These are phyloP conservation scores for Gilbertella persicaria DNA, from an alignment of 371 early-diverging fungal species.

Conservation along the genomic window DNA sequence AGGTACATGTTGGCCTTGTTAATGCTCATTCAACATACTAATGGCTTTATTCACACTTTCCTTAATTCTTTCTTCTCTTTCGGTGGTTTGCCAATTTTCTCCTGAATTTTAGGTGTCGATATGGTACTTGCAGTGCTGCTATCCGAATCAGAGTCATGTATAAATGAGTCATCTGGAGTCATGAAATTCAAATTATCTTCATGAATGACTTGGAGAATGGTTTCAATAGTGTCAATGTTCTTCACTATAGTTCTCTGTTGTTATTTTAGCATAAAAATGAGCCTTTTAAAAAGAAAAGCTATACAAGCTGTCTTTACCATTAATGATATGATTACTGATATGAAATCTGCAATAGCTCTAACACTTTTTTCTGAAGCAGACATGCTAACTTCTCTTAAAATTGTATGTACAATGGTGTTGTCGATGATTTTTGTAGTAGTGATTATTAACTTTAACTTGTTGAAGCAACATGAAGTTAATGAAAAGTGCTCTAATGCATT, in stretches of 20 bases:
- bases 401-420: slow-evolving; percentile 11
- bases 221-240: slow-evolving; percentile 16
- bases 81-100: slow-evolving; percentile 8
- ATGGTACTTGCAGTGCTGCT: slow-evolving; percentile 15
- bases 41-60: slow-evolving; percentile 17
- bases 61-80: slow-evolving; percentile 16
- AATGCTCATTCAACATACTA: slow-evolving; percentile 16
- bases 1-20: slow-evolving; percentile 16
- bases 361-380: slow-evolving; percentile 15
- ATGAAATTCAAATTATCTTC: slow-evolving; percentile 16
- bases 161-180: slow-evolving; percentile 12
- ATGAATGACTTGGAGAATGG: slow-evolving; percentile 19
- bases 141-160: slow-evolving; percentile 22
- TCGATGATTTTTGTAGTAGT: slow-evolving; percentile 16
- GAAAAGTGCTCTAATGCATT: slow-evolving; percentile 16
- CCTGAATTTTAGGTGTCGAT: slow-evolving; percentile 8
- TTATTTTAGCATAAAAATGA: slow-evolving; percentile 18
- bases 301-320: slow-evolving; percentile 13
- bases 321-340: slow-evolving; percentile 18
- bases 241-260: slow-evolving; percentile 17
- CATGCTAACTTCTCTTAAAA: slow-evolving; percentile 11
- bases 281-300: slow-evolving; percentile 12
- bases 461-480: slow-evolving; percentile 14
- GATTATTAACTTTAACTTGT: slow-evolving; percentile 17
- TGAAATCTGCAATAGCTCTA: slow-evolving; percentile 16